Conservation (phyloP, 1,139 yeast species). For the Yamadazyma dendronema region DNA sequence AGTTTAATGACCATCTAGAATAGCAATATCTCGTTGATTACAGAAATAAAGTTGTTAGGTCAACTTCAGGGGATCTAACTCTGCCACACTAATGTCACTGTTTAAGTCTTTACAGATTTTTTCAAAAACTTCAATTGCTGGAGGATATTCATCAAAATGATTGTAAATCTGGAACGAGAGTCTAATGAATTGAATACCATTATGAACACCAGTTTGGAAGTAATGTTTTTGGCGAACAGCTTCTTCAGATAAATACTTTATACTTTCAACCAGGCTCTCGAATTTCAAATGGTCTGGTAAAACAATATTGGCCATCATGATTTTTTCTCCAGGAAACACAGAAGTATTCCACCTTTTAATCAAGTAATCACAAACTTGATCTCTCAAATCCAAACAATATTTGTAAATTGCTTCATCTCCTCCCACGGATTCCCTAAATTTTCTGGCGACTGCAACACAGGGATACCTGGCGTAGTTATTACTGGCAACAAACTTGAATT, state of each 20-base stretch:
- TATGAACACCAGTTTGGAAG: constrained; percentile 45
- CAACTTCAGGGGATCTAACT: background rate
- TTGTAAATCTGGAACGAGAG: constrained; percentile 62
- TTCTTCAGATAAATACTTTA: constrained; percentile 1
- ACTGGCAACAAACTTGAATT: constrained; percentile 41
- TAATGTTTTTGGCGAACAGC: constrained; percentile 16
- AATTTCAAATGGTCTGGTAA: constrained; percentile 29
- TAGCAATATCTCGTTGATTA: no score
- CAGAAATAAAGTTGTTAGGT: no score
- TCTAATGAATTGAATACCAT: constrained; percentile 45
- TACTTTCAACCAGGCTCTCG: constrained; percentile 10
- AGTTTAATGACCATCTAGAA: background rate
- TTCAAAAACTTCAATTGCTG: constrained; percentile 36
- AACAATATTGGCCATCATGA: constrained; percentile 30
- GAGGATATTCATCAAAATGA: constrained; percentile 51
- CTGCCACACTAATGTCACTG: no score
- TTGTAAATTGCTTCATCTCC: constrained; percentile 55
- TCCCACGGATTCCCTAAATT: constrained; percentile 51
- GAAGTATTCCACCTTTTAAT: constrained; percentile 38
- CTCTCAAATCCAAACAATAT: constrained; percentile 41
- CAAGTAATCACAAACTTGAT: constrained; percentile 35
- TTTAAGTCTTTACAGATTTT: constrained; percentile 1
- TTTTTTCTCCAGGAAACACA: constrained; percentile 29
- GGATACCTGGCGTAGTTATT: constrained; percentile 26
- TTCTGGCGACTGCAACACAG: constrained; percentile 38